Conservation (phyloP, 2,329 filamentous ascomycete genomes). For the Verticillium zaregamsianum region DNA sequence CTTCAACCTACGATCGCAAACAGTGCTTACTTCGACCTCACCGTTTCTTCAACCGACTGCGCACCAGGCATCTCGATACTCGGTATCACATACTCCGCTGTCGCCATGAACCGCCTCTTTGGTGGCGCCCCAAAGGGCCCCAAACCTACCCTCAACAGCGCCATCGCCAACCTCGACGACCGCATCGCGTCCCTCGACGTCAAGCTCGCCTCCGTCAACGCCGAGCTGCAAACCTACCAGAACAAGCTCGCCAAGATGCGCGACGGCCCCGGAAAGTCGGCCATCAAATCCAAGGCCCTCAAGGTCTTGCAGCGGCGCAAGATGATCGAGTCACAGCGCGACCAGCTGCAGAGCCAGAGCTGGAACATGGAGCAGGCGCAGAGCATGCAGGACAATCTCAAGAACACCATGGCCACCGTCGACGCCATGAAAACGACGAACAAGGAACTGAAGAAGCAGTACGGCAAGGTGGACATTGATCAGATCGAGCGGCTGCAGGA, state of each 20-base stretch:
- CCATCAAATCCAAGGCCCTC: constrained; percentile 89
- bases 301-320: constrained; percentile 92
- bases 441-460: constrained; percentile 87
- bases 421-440: constrained; percentile 97
- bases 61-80: neutral
- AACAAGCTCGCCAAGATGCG: constrained; percentile 86
- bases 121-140: constrained; percentile 81
- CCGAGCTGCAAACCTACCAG: constrained; percentile 85
- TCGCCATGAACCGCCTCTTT: constrained; percentile 90
- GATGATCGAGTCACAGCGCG: constrained; percentile 88
- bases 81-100: neutral
- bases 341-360: constrained; percentile 88
- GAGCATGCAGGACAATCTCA: constrained; percentile 98
- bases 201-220: constrained; percentile 87
- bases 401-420: constrained; percentile 97
- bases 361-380: constrained; percentile 99
- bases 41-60: neutral
- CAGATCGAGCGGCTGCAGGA: constrained; percentile 98
- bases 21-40: neutral
- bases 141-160: constrained; percentile 81
- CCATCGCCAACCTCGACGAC: constrained; percentile 81
- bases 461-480: constrained; percentile 95
- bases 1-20: neutral
- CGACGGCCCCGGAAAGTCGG: constrained; percentile 88
- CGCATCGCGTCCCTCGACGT: constrained; percentile 87